Conservation (phyloP, 2,329 filamentous ascomycete species). For the Drechslerella dactyloides region DNA sequence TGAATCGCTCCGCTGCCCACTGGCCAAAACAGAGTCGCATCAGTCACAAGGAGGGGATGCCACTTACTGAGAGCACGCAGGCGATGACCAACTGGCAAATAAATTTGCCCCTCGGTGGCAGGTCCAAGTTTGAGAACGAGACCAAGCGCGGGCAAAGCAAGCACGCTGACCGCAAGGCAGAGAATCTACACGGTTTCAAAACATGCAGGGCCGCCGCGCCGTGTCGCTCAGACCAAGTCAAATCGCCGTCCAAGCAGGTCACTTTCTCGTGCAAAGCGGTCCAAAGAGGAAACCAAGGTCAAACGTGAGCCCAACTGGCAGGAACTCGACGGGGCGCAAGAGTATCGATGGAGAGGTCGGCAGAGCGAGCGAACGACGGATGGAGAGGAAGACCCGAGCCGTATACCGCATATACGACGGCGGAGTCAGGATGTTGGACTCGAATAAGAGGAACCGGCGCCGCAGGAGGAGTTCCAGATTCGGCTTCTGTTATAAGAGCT, state of each 20-base stretch:
- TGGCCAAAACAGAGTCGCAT: too few relatives aligned
- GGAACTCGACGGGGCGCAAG: too few relatives aligned
- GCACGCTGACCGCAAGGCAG: background rate
- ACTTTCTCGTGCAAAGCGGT: background rate
- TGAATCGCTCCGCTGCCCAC: too few relatives aligned
- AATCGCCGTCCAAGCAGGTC: constrained; percentile 6
- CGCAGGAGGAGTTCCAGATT: background rate
- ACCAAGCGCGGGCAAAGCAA: constrained; percentile 4
- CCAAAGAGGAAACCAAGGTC: background rate
- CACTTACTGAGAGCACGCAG: background rate
- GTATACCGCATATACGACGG: background rate
- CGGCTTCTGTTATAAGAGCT: constrained; percentile 6
- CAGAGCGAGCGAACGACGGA: background rate
- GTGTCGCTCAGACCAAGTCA: constrained; percentile 35
- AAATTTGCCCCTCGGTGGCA: background rate
- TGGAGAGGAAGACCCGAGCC: background rate
- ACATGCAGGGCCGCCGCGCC: constrained; percentile 43
- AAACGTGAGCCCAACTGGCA: constrained; percentile 1
- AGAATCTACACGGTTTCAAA: constrained; percentile 30
- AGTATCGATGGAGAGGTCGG: background rate
- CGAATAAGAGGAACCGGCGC: background rate
- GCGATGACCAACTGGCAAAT: background rate
- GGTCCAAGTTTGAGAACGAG: constrained; percentile 2
- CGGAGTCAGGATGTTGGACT: too few relatives aligned
- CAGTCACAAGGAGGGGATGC: background rate